phyloP scores from a whole-genome alignment of 257 asterid species.

The Solanum ahanhuiri region DNA sequence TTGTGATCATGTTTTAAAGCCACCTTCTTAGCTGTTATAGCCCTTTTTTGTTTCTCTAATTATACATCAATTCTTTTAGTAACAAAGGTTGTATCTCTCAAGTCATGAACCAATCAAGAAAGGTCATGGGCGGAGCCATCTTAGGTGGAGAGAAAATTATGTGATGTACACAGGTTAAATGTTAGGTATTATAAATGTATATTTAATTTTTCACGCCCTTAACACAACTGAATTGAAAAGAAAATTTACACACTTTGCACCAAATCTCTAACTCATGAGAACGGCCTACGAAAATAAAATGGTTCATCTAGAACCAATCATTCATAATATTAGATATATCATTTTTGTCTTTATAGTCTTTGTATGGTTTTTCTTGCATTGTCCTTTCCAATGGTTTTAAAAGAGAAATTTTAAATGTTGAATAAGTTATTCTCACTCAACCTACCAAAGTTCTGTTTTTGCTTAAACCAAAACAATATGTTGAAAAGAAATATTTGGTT shows the following conservation, averaged over 20 bases:
- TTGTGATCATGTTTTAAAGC: slow-evolving; percentile 21
- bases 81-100: not conserved
- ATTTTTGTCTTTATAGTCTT: not conserved
- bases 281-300: not conserved
- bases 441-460: slow-evolving; percentile 24
- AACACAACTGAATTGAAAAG: no score
- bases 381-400: not conserved
- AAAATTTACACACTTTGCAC: not conserved
- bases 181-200: not conserved
- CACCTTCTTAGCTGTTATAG: slow-evolving; percentile 27
- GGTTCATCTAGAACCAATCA: not conserved
- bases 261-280: not conserved
- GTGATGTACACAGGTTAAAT: no score
- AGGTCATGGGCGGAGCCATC: not conserved
- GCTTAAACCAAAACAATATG: slow-evolving; percentile 53
- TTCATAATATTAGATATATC: not conserved
- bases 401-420: not conserved
- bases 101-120: no score
- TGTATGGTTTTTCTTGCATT: not conserved
- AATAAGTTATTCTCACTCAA: not conserved
- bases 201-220: no score
- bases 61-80: not conserved
- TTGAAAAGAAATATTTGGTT: slow-evolving; percentile 20
- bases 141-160: no score
- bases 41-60: not conserved